Base-by-base conservation (phyloP, 2,329 filamentous ascomycete genomes). In the Huntiella omanensis region DNA sequence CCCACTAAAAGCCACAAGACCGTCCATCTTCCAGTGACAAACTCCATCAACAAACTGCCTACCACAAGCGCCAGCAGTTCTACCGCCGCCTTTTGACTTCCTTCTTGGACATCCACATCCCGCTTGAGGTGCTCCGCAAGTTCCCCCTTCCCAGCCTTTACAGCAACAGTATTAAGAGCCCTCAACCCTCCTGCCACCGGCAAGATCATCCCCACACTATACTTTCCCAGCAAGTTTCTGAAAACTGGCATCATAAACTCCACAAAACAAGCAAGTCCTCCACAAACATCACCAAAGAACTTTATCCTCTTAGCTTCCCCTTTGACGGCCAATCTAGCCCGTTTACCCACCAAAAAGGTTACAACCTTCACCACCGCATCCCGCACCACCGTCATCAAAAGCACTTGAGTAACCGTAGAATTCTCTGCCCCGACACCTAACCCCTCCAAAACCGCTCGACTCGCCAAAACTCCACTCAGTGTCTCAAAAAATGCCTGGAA, bases 41-140 rank as follows among this genome's bases (percentile, higher is more conserved):
- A 67, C 33, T 81, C 80, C 13, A 96, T 83, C 11, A 94, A 77
- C 2, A 93, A 50, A 41, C 80, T 91, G 1, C 91, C 91, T 11
- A 73, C 75, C 44, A 94, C 69, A 73, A 96, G 86, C 2, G 91
- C 91, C 33, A 94, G 51, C 19, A 96, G 68, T 2, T 84, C 88
- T 48, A 98, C 83, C 15, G 94, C 77, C 0, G 88, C 96, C 62
- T 96, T 91, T 63, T 96, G 91, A 53, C 83, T 92, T 10, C 86
- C 86, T 59, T 96, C 88, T 71, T 94, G 78, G 48, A 88, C 87
- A 62, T 95, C 96, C 48, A 98, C 69, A 60, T 96, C 84, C 88
- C 39, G 96, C 64, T 59, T 95, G 66, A 98, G 96, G 62, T 98
- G 91, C 8, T 84, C 82, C 57, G 83, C 91, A 54, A 98, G 64